Evolutionary conservation across 805 yeast genomes (phyloP).

Genomic region (Kodamaea jinghongensis): DNA sequence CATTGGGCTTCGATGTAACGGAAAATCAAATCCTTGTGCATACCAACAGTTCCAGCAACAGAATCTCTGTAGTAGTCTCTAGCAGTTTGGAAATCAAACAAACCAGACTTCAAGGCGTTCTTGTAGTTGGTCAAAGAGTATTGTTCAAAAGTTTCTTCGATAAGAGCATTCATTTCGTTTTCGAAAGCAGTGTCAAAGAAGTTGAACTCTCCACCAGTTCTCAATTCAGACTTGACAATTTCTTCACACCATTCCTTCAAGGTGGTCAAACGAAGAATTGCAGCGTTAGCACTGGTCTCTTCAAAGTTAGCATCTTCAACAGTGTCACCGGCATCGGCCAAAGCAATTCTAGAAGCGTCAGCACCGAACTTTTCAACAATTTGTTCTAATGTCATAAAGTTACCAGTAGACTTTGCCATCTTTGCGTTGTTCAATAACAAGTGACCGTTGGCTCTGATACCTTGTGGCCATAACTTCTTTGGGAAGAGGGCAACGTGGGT

Average conservation of each 20-base stretch:
- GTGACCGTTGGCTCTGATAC: conserved; percentile 94
- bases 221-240: conserved; percentile 50
- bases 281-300: conserved; percentile 95
- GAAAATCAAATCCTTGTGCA: conserved; percentile 81
- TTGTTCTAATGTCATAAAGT: conserved; percentile 87
- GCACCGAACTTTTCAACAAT: conserved; percentile 90
- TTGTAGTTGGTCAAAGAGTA: conserved; percentile 77
- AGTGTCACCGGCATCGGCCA: conserved; percentile 98
- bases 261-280: conserved; percentile 87
- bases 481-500: conserved; percentile 92
- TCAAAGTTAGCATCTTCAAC: conserved; percentile 98
- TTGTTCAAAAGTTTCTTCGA: conserved; percentile 69
- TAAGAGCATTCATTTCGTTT: conserved; percentile 84
- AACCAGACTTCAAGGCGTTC: conserved; percentile 83
- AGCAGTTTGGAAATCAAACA: conserved; percentile 91
- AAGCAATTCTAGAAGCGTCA: conserved; percentile 94
- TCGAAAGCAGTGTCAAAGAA: conserved; percentile 90
- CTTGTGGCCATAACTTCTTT: conserved; percentile 86
- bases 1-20: conserved; percentile 86
- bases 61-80: conserved; percentile 96
- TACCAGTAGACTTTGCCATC: conserved; percentile 98
- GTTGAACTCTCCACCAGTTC: conserved; percentile 46
- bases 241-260: conserved; percentile 96
- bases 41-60: conserved; percentile 48
- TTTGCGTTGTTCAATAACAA: conserved; percentile 92